phyloP scores from a whole-genome alignment of 1,139 yeast genomes.

The Suhomyces bokatorum region DNA sequence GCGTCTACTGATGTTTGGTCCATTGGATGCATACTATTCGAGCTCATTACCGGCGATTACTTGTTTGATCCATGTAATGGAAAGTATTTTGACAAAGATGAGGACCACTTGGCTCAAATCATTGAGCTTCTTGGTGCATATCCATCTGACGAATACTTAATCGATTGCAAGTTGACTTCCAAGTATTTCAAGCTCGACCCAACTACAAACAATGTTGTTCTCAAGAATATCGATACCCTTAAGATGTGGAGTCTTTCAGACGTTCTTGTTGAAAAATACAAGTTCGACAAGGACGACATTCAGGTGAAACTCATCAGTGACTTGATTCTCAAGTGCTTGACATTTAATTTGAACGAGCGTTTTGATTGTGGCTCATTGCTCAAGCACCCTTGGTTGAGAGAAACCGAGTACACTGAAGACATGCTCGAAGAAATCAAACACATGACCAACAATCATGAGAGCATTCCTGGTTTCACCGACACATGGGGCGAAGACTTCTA shows the following conservation, averaged over 20 bases:
- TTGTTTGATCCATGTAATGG: constrained; percentile 80
- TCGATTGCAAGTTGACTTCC: constrained; percentile 52
- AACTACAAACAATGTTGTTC: constrained; percentile 43
- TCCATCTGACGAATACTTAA: constrained; percentile 51
- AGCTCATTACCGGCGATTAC: constrained; percentile 80
- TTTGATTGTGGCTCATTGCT: constrained; percentile 29
- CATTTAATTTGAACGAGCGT: constrained; percentile 73
- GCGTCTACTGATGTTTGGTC: constrained; percentile 86
- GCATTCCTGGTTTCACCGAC: constrained; percentile 31
- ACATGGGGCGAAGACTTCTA: constrained; percentile 21
- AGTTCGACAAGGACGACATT: constrained; percentile 35
- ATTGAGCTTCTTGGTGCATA: constrained; percentile 63
- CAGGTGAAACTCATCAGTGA: constrained; percentile 32
- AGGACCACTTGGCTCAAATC: constrained; percentile 83
- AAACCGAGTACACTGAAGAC: constrained; percentile 40
- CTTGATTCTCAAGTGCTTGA: constrained; percentile 55
- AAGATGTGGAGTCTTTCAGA: constrained; percentile 69
- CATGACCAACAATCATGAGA: constrained; percentile 16
- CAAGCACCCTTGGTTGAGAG: constrained; percentile 71
- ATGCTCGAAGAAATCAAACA: constrained; percentile 38
- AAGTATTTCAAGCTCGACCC: constrained; percentile 50
- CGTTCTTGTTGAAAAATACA: constrained; percentile 73
- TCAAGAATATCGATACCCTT: constrained; percentile 60
- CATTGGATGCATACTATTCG: constrained; percentile 77
- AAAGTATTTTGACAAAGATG: constrained; percentile 63